phyloP scores from a whole-genome alignment of 495 filamentous ascomycete genomes.

The Penicillium paxilli region DNA sequence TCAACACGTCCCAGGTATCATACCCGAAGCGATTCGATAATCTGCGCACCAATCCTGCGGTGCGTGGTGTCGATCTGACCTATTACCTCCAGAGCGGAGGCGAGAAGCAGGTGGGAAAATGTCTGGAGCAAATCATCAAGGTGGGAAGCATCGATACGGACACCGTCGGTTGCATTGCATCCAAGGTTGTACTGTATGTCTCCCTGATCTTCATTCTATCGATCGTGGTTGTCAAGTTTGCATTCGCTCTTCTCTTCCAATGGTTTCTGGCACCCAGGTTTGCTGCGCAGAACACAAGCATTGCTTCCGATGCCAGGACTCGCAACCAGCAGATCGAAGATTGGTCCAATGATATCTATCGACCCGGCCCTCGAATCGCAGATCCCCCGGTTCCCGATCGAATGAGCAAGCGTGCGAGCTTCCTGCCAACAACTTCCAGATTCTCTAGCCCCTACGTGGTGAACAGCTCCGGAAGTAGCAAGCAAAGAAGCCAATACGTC shows the following conservation, averaged over 20 bases:
- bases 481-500: conserved; percentile 62
- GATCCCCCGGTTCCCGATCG: conserved; percentile 69
- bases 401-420: conserved; percentile 76
- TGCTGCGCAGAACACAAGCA: conserved; percentile 73
- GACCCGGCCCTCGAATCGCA: conserved; percentile 75
- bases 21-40: conserved; percentile 78
- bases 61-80: conserved; percentile 89
- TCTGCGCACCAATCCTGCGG: conserved; percentile 69
- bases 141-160: conserved; percentile 95
- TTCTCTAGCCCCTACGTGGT: conserved; percentile 93
- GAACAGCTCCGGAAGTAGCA: conserved; percentile 51
- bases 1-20: conserved; percentile 81
- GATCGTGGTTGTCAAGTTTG: conserved; percentile 83
- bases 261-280: conserved; percentile 89
- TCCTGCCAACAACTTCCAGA: conserved; percentile 80
- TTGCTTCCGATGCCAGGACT: conserved; percentile 68
- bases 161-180: conserved; percentile 96
- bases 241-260: conserved; percentile 87
- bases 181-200: conserved; percentile 94
- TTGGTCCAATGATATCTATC: conserved; percentile 97
- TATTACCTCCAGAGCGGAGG: conserved; percentile 73
- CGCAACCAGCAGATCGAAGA: conserved; percentile 95
- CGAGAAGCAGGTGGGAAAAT: conserved; percentile 81
- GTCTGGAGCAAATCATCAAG: conserved; percentile 88
- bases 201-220: conserved; percentile 91